Evolutionary conservation across 768 basidiomycete genomes (phyloP).

Genomic region (Russula sp.): DNA sequence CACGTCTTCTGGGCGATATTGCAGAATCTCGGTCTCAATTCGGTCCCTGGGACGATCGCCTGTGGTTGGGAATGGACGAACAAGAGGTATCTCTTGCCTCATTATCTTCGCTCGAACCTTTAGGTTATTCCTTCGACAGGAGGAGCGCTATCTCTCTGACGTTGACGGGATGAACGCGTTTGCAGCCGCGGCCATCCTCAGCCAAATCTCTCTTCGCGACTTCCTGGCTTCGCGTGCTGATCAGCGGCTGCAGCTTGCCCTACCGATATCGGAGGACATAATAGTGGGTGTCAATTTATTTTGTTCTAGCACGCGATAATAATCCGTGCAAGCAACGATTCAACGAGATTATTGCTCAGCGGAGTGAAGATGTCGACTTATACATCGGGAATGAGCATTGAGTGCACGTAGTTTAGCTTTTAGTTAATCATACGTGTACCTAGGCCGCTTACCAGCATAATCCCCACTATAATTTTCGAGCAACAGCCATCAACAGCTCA

Average conservation of each 20-base stretch:
- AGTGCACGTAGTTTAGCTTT: constrained; percentile 30
- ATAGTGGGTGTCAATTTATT: constrained; percentile 16
- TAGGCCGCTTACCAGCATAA: neutral
- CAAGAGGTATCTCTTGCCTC: constrained; percentile 38
- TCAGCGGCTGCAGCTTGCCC: constrained; percentile 15
- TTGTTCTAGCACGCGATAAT: neutral
- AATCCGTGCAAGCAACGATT: constrained; percentile 12
- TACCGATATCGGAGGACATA: constrained; percentile 11
- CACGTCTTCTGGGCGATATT: constrained; percentile 53
- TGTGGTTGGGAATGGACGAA: constrained; percentile 48
- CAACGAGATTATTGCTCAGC: constrained; percentile 17
- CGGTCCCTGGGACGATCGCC: constrained; percentile 46
- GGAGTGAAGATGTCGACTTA: constrained; percentile 9
- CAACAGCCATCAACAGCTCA: neutral
- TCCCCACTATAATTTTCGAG: neutral
- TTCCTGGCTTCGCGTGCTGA: constrained; percentile 37
- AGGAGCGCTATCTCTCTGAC: constrained; percentile 51
- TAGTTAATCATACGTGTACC: constrained; percentile 1
- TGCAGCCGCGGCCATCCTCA: constrained; percentile 59
- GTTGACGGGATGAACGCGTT: constrained; percentile 65
- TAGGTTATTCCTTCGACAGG: constrained; percentile 35
- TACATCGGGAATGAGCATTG: constrained; percentile 41
- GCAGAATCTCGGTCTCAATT: constrained; percentile 41
- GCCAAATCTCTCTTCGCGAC: constrained; percentile 45
- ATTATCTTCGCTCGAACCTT: neutral